Percentiles rank a stretch among this genome's conserved stretches.
Conservation (phyloP, 2,329 filamentous ascomycete genomes). For the Geosmithia flava region DNA sequence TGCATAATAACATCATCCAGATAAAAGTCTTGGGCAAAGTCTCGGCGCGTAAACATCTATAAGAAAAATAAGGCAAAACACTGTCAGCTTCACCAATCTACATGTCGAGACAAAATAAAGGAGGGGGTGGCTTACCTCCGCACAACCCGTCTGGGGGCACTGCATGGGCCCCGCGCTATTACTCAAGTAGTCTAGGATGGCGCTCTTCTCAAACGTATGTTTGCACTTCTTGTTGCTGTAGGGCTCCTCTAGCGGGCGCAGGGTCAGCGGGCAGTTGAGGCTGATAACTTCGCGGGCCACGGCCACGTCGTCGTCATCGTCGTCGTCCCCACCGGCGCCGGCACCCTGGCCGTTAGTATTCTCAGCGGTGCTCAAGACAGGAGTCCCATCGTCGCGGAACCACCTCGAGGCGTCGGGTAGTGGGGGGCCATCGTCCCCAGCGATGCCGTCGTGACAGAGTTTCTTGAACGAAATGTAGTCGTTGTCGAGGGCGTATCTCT, state of each 20-base stretch:
- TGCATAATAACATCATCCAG: slow-evolving; percentile 43
- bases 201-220: slow-evolving; percentile 58
- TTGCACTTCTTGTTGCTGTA: slow-evolving; percentile 55
- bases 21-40: slow-evolving; percentile 35
- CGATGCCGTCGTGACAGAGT: slow-evolving; percentile 40
- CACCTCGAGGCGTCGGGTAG: slow-evolving; percentile 40
- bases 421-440: slow-evolving; percentile 33
- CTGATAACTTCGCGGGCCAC: slow-evolving; percentile 51
- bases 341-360: not conserved
- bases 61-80: no score
- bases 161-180: slow-evolving; percentile 23
- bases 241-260: slow-evolving; percentile 52
- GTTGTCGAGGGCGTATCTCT: slow-evolving; percentile 43
- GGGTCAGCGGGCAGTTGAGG: slow-evolving; percentile 57
- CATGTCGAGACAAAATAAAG: not conserved
- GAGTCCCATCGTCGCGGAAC: slow-evolving; percentile 35
- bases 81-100: slow-evolving; percentile 1
- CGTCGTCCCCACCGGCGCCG: slow-evolving; percentile 25
- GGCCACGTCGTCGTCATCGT: slow-evolving; percentile 59
- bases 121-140: slow-evolving; percentile 32
- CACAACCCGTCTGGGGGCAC: slow-evolving; percentile 57
- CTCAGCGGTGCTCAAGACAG: slow-evolving; percentile 17
- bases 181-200: slow-evolving; percentile 46
- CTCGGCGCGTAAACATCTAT: slow-evolving; percentile 30
- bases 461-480: slow-evolving; percentile 48